Base-by-base conservation (phyloP, 2,329 filamentous ascomycete genomes). In the Diaporthe sp. region DNA sequence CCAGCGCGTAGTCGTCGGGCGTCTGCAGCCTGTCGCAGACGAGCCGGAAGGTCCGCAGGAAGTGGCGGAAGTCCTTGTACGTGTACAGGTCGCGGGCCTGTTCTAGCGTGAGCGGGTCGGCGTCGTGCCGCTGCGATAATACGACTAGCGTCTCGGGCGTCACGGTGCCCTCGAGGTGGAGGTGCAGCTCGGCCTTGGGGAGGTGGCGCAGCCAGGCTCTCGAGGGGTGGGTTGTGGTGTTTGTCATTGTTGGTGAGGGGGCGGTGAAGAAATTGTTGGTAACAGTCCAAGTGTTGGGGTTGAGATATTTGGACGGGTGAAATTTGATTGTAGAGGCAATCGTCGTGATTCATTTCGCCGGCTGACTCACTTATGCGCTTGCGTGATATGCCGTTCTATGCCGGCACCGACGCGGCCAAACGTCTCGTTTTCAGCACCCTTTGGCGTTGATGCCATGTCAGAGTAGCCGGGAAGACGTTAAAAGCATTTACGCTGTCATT, bases 131-230 rank as follows among this genome's bases (percentile, higher is more conserved):
- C 37, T 28, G 37, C n/a, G 77, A 78, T 25, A 78, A 67, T 0
- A 75, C 31, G 3, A 78, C 74, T 2, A 77, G 70, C 28, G 77
- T 78, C 65, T 77, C 77, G 28, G 76, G 76, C 7, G 74, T 76
- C 59, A 78, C 76, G 0, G 76, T 76, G n/a, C 75, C 77, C 34
- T 77, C 74, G 49, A 78, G 74, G 51, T 78, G 76, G 19, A 78
- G 77, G 49, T 76, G 76, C 1, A 78, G 72, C 55, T 77, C 77
- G 3, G 74, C 76, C 19, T 78, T 78, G 28, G 77, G 76, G 8
- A 76, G 73, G 25, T 62, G 59, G 13, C 73, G 57, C 7, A 77
- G 73, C 75, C 77, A 78, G 10, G 44, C 67, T 15, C 37, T 15
- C 2, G 44, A 51, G 19, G 62, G 62, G 28, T 31, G 51, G 28